phyloP scores from a whole-genome alignment of 768 basidiomycete genomes.

The Auriscalpium microsporum region DNA sequence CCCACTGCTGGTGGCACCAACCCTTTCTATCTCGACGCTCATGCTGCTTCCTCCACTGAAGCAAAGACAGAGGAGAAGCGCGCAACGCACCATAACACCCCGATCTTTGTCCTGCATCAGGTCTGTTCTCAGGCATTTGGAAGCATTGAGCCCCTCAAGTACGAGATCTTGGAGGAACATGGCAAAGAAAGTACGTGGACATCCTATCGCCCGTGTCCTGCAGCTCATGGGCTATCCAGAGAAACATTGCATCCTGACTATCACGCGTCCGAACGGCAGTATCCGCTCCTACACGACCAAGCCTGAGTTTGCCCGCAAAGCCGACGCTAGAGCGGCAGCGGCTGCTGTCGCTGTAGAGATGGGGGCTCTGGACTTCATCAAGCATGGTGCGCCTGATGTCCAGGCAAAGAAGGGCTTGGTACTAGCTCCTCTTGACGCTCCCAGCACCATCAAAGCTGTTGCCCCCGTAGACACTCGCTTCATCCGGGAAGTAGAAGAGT shows the following conservation, averaged over 20 bases:
- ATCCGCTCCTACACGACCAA: conserved; percentile 47
- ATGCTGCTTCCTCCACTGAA: background rate
- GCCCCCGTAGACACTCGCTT: conserved; percentile 13
- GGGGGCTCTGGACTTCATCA: conserved; percentile 54
- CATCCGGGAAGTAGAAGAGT: conserved; percentile 40
- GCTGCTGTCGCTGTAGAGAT: conserved; percentile 48
- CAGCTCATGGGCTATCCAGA: conserved; percentile 23
- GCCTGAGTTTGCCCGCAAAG: conserved; percentile 33
- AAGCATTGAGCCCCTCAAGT: conserved; percentile 15
- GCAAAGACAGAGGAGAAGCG: background rate
- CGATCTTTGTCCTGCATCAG: conserved; percentile 15
- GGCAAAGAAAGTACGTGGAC: conserved; percentile 8
- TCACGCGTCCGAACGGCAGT: conserved; percentile 45
- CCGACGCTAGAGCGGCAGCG: conserved; percentile 46
- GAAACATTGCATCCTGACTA: conserved; percentile 54
- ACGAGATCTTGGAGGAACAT: conserved; percentile 14
- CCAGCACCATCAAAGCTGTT: conserved; percentile 2
- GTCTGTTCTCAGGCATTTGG: conserved; percentile 20
- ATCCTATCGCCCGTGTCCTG: background rate
- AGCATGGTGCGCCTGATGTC: conserved; percentile 32
- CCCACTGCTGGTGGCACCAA: background rate
- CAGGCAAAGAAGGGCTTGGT: conserved; percentile 27
- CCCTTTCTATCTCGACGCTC: background rate
- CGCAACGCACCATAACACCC: background rate
- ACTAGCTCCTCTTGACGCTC: conserved; percentile 24